Evolutionary conservation across 306 rosid genomes (phyloP).

Genomic region (Quercus engelmannii): DNA sequence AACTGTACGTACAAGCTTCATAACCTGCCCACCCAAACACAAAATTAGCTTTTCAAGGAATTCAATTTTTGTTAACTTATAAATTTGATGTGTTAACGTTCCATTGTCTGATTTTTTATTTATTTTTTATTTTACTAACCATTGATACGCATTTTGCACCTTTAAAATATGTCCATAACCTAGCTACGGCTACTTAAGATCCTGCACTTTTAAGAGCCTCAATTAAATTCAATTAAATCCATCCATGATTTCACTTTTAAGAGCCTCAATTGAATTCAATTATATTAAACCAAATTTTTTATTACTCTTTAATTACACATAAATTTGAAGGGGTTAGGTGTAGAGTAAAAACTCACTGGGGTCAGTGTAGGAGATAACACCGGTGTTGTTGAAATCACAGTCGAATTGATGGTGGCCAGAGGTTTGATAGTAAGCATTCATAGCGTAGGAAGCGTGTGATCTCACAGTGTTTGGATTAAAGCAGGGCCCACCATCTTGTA

Average conservation of each 20-base stretch:
- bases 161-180: too few relatives aligned
- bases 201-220: too few relatives aligned
- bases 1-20: conserved; percentile 46
- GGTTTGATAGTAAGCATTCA: conserved; percentile 53
- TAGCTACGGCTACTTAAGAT: too few relatives aligned
- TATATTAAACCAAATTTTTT: too few relatives aligned
- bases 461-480: conserved; percentile 42
- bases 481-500: conserved; percentile 44
- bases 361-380: conserved; percentile 43
- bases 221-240: too few relatives aligned
- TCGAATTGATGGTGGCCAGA: conserved; percentile 43
- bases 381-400: conserved; percentile 63
- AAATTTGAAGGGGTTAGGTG: too few relatives aligned
- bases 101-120: background rate
- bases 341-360: conserved; percentile 52
- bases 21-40: conserved; percentile 43
- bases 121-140: too few relatives aligned
- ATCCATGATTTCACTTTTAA: too few relatives aligned
- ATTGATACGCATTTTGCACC: too few relatives aligned
- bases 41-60: background rate
- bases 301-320: too few relatives aligned
- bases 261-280: too few relatives aligned
- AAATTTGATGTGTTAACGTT: background rate
- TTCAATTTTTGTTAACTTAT: too few relatives aligned
- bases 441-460: conserved; percentile 56